These are phyloP conservation scores for Penicillium italicum DNA, from an alignment of 2,329 filamentous ascomycete species.

Conservation along the genomic window DNA sequence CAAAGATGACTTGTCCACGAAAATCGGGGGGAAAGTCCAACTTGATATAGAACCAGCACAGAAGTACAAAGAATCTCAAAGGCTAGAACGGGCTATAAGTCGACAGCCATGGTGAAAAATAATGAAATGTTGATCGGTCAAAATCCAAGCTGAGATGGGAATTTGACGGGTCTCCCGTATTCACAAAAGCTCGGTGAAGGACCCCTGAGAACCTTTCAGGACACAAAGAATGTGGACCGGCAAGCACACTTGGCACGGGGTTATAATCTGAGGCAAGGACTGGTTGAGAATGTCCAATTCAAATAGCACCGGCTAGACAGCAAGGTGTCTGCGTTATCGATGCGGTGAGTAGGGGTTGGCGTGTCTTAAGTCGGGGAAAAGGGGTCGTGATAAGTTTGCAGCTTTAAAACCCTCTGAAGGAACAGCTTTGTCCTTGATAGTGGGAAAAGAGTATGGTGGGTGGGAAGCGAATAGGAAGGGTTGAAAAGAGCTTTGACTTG, in stretches of 20 bases:
- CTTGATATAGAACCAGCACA: conserved; percentile 22
- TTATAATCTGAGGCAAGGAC: conserved; percentile 10
- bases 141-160: conserved; percentile 16
- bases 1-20: not conserved
- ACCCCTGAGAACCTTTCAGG: conserved; percentile 5
- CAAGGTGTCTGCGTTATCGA: conserved; percentile 18
- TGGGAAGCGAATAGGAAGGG: conserved; percentile 17
- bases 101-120: conserved; percentile 31
- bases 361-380: conserved; percentile 7
- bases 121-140: conserved; percentile 17
- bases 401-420: conserved; percentile 1
- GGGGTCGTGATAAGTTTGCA: conserved; percentile 21
- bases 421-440: conserved; percentile 1
- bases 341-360: conserved; percentile 20
- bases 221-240: conserved; percentile 13
- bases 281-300: conserved; percentile 10
- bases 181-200: conserved; percentile 16
- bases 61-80: conserved; percentile 21
- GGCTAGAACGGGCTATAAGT: conserved; percentile 27
- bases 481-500: not conserved
- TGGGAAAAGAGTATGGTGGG: not conserved
- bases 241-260: conserved; percentile 11
- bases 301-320: conserved; percentile 1
- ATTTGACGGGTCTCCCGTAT: conserved; percentile 13
- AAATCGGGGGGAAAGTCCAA: not conserved